A percentile compares a stretch with the other conserved stretches of the same genome.
These are phyloP conservation scores for Xylariomycetidae sp. DNA, from an alignment of 2,329 filamentous ascomycete genomes.

Conservation along the genomic window DNA sequence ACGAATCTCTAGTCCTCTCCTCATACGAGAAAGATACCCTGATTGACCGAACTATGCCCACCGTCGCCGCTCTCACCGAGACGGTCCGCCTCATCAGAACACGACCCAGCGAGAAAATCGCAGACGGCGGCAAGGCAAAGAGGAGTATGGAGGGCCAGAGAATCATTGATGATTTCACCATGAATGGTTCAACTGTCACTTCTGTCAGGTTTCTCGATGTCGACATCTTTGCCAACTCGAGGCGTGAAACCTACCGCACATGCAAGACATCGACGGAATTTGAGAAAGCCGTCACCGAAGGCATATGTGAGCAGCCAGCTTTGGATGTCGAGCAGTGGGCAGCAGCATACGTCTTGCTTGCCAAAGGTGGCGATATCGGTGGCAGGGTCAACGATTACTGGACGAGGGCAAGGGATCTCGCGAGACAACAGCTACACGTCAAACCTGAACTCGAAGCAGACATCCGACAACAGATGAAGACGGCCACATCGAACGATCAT, in stretches of 20 bases:
- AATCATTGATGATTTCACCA: not conserved
- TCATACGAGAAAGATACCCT: not conserved
- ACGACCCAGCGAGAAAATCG: not conserved
- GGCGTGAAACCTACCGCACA: not conserved
- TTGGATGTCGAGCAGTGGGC: not conserved
- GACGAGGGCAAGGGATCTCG: conserved; percentile 1
- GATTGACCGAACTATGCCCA: not conserved
- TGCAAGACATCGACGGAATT: no score
- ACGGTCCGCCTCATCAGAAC: not conserved
- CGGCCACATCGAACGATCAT: not conserved
- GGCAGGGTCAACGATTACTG: conserved; percentile 2
- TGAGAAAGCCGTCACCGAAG: not conserved
- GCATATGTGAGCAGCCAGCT: not conserved
- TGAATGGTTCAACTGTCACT: not conserved
- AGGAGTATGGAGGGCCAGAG: not conserved
- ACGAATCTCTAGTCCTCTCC: conserved; percentile 1
- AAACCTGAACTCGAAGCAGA: not conserved
- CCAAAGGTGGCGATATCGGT: not conserved
- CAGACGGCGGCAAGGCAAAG: not conserved
- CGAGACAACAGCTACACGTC: conserved; percentile 1
- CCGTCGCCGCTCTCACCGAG: not conserved
- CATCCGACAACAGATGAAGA: not conserved
- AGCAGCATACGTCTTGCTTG: not conserved
- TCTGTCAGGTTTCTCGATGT: conserved; percentile 1
- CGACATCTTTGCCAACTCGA: not conserved